Conservation (phyloP, 2,329 filamentous ascomycete genomes). For the Triangularia verruculosa region DNA sequence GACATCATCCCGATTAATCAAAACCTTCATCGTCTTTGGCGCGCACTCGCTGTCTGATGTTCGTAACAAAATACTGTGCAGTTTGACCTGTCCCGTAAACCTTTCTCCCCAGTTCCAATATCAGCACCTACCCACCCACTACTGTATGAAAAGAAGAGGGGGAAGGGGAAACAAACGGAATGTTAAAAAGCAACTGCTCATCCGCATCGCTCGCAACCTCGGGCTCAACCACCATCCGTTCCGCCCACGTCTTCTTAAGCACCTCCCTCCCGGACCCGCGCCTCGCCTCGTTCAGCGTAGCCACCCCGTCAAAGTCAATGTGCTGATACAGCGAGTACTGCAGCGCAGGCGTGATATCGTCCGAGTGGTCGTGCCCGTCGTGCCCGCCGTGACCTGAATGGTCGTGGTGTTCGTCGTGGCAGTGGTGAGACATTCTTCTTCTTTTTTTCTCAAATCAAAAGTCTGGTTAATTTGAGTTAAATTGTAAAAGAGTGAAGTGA, state of each 20-base stretch:
- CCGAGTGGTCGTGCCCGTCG: slow-evolving; percentile 75
- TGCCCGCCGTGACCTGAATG: slow-evolving; percentile 38
- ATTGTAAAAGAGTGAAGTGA: no score
- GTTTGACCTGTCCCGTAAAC: slow-evolving; percentile 89
- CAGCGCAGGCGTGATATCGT: slow-evolving; percentile 88
- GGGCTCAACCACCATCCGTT: slow-evolving; percentile 67
- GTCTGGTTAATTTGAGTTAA: no score
- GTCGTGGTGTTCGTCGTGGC: slow-evolving; percentile 47
- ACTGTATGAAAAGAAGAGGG: not conserved
- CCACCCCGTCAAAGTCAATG: slow-evolving; percentile 83
- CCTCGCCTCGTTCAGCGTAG: slow-evolving; percentile 76
- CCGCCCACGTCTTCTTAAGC: slow-evolving; percentile 86
- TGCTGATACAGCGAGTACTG: slow-evolving; percentile 90
- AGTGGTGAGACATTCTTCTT: slow-evolving; percentile 38
- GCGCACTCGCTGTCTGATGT: slow-evolving; percentile 68
- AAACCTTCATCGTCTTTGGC: slow-evolving; percentile 80
- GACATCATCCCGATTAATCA: slow-evolving; percentile 80
- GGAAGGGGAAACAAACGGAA: slow-evolving; percentile 69
- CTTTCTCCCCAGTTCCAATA: slow-evolving; percentile 44
- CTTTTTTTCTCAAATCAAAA: no score
- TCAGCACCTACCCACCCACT: not conserved
- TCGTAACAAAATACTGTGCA: slow-evolving; percentile 85
- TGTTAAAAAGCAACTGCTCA: slow-evolving; percentile 87
- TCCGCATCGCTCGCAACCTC: slow-evolving; percentile 84
- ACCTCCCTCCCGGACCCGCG: slow-evolving; percentile 68